phyloP scores from a whole-genome alignment of 2,329 filamentous ascomycete genomes.

The Cercospora zeina region DNA sequence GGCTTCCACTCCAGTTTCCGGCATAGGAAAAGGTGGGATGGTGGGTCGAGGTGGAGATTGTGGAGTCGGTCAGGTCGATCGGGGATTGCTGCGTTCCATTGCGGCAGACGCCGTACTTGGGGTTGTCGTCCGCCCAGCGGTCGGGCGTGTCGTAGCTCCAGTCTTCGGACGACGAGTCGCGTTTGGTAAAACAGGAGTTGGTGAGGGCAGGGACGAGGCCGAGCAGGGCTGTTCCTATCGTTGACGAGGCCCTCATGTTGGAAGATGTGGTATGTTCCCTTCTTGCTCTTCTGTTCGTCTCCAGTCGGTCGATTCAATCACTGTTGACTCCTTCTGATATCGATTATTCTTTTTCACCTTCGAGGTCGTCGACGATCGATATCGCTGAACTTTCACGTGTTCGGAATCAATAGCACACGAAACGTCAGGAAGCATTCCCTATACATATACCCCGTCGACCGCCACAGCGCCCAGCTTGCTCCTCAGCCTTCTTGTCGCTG shows the following conservation, averaged over 20 bases:
- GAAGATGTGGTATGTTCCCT: neutral
- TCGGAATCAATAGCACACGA: neutral
- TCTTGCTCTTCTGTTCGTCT: neutral
- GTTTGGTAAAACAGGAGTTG: conserved; percentile 17
- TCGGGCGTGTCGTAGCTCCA: conserved; percentile 3
- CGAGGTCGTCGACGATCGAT: neutral
- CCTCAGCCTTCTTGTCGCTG: neutral
- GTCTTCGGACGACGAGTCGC: conserved; percentile 5
- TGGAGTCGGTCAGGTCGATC: conserved; percentile 10
- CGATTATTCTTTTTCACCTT: neutral
- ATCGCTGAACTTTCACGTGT: neutral
- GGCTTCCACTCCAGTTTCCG: conserved; percentile 42
- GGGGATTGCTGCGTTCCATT: conserved; percentile 25
- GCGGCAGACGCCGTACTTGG: conserved; percentile 7
- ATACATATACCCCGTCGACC: neutral
- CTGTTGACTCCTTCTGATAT: neutral
- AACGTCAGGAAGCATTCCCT: neutral
- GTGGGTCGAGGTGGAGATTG: neutral
- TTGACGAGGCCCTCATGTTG: neutral
- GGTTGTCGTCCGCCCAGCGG: conserved; percentile 11
- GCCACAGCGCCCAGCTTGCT: neutral
- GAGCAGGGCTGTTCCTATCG: neutral
- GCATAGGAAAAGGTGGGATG: conserved; percentile 37
- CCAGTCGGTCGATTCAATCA: neutral
- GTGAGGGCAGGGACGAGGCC: neutral